Conservation (phyloP, 768 basidiomycete species). For the Leccinum fibrillosum region DNA sequence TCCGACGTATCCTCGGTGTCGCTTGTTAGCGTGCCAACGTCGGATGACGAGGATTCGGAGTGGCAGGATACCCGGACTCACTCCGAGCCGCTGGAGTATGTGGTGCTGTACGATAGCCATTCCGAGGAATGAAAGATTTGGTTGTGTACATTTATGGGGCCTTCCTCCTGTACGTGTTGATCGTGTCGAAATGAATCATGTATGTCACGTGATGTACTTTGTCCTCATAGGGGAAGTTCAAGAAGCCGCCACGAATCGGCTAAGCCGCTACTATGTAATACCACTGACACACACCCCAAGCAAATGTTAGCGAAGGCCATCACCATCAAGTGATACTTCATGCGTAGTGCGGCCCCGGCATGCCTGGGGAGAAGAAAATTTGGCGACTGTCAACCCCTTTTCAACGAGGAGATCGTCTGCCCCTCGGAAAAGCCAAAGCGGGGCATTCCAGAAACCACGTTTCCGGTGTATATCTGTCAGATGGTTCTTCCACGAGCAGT, state of each 20-base stretch:
- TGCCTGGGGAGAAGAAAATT: slow-evolving; percentile 27
- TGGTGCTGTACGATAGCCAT: slow-evolving; percentile 67
- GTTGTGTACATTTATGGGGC: slow-evolving; percentile 5
- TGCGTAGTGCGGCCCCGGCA: slow-evolving; percentile 11
- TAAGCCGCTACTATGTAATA: not conserved
- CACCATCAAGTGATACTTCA: slow-evolving; percentile 4
- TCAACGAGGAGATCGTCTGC: slow-evolving; percentile 7
- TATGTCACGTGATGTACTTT: slow-evolving; percentile 10
- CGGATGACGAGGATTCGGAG: slow-evolving; percentile 49
- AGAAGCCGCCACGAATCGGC: not conserved
- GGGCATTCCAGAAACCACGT: slow-evolving; percentile 10
- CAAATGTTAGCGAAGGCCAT: not conserved
- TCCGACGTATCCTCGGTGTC: slow-evolving; percentile 51
- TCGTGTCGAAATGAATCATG: not conserved
- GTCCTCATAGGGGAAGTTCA: slow-evolving; percentile 8
- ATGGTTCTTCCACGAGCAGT: slow-evolving; percentile 10
- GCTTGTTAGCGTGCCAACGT: slow-evolving; percentile 59
- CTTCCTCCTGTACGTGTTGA: not conserved
- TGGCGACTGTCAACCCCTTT: slow-evolving; percentile 25
- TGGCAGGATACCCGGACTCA: slow-evolving; percentile 58
- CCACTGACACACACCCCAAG: not conserved
- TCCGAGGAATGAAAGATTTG: slow-evolving; percentile 41
- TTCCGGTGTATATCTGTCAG: slow-evolving; percentile 23
- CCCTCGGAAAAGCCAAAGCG: not conserved
- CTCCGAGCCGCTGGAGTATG: slow-evolving; percentile 53